Evolutionary conservation across 1,284 basidiomycete species (phyloP), one percentile per base, ranked within the genome.

Genomic region (Anthracocystis panici-leucophaei): DNA sequence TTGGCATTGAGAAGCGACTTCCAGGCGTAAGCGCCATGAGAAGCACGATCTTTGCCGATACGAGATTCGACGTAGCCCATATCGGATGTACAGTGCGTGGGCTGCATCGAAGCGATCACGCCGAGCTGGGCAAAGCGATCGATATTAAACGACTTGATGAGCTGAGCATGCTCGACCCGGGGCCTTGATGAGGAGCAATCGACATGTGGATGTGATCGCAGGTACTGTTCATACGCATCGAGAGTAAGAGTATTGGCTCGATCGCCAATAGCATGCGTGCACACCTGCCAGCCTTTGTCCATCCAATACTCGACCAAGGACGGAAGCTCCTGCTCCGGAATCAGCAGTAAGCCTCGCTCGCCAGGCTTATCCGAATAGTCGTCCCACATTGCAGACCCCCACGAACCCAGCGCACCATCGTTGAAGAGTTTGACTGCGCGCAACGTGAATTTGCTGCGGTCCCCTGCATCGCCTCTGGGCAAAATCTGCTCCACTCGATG

Each of bases 121-220:
- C 92, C 92, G 11, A 96, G 87, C 48, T 86, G 87, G 20, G 91
- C 92, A 23, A 91, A 88, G 14, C 93, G 88, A 62, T 88, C 81
- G 12, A 96, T 81, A 83, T 97, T 94, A 1, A 88, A 86, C 5
- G 82, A 86, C 1, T 61, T 53, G 57, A 83, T 52, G 62, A 97
- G 94, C 85, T 97, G 95, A 0, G 94, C 92, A 85, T 97, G 95
- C 82, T 97, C 95, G 27, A 96, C 91, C 23, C 95, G 88, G 1
- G 92, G 91, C 20, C 94, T 88, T 79, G 89, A 88, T 46, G 31
- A 65, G 55, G 21, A 57, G 11, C 25, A 31, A 23, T 35, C 42
- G 12, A 53, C 50, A 1, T 23, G 16, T 1, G 64, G 40, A 56
- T 59, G 55, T 4, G 61, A 52, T 21, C 35, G 16, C 27, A 81